Percentiles rank a stretch among this genome's conserved stretches.
These are phyloP conservation scores for Anthostomella pinea DNA, from an alignment of 2,329 filamentous ascomycete species.

Conservation along the genomic window DNA sequence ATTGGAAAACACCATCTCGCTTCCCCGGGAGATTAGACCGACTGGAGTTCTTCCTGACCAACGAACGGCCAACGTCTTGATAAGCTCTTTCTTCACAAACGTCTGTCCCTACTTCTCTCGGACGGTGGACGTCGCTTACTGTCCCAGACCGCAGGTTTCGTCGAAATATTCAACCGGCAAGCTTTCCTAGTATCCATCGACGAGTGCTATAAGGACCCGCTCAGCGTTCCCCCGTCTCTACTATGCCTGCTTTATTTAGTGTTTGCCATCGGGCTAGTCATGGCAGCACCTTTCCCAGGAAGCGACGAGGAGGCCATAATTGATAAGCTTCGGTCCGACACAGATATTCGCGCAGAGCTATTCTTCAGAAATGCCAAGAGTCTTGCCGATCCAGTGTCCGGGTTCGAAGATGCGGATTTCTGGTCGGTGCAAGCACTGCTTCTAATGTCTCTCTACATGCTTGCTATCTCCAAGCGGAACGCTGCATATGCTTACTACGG, in stretches of 20 bases:
- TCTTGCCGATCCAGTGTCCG: constrained; percentile 42
- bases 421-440: constrained; percentile 63
- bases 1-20: constrained; percentile 50
- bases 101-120: constrained; percentile 34
- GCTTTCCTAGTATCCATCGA: constrained; percentile 49
- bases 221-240: constrained; percentile 47
- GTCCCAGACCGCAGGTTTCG: constrained; percentile 54
- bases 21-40: constrained; percentile 43
- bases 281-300: constrained; percentile 51
- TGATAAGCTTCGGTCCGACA: constrained; percentile 45
- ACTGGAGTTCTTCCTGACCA: constrained; percentile 55
- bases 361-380: constrained; percentile 60
- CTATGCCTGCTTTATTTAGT: constrained; percentile 61
- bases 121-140: constrained; percentile 15
- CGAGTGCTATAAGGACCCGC: constrained; percentile 52
- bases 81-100: constrained; percentile 60
- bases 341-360: constrained; percentile 54
- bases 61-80: constrained; percentile 50
- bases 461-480: constrained; percentile 60
- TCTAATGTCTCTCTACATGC: constrained; percentile 63
- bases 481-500: constrained; percentile 61
- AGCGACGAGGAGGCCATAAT: constrained; percentile 50
- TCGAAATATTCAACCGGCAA: constrained; percentile 57
- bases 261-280: constrained; percentile 60
- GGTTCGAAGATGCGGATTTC: constrained; percentile 61